phyloP scores from a whole-genome alignment of 306 rosid species.

The Castanospermum australe region DNA sequence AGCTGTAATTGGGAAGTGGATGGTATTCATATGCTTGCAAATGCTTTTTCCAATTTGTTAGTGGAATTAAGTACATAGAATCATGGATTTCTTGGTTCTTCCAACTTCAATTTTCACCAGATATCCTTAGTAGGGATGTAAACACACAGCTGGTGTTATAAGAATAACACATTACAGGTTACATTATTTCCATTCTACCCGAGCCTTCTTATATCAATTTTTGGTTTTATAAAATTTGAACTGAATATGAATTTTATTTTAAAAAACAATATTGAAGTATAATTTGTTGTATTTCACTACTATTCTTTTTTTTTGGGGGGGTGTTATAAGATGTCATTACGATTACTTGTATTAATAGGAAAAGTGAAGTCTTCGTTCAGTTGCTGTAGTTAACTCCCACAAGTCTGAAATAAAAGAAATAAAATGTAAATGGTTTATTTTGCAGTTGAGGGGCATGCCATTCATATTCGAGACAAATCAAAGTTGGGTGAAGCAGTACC shows the following conservation, averaged over 20 bases:
- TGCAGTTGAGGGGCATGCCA: slow-evolving; percentile 77
- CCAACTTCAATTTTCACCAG: neutral
- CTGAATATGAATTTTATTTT: neutral
- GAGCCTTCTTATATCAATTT: neutral
- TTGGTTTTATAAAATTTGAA: neutral
- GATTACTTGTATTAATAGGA: neutral
- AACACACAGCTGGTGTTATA: neutral
- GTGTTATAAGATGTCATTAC: neutral
- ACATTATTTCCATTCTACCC: neutral
- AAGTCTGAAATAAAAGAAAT: slow-evolving; percentile 18
- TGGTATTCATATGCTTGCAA: neutral
- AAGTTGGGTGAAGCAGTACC: slow-evolving; percentile 57
- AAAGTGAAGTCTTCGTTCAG: neutral
- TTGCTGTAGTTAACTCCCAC: neutral
- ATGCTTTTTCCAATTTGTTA: neutral
- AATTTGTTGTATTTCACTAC: neutral
- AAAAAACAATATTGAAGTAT: neutral
- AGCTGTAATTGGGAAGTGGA: neutral
- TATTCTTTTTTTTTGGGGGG: neutral
- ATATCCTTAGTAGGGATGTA: neutral
- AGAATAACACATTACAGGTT: neutral
- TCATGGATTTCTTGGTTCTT: neutral
- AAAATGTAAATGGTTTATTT: slow-evolving; percentile 30
- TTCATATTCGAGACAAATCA: slow-evolving; percentile 75
- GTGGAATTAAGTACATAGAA: neutral